phyloP scores from a whole-genome alignment of 2,329 filamentous ascomycete species.

The Paecilomyces niveus region DNA sequence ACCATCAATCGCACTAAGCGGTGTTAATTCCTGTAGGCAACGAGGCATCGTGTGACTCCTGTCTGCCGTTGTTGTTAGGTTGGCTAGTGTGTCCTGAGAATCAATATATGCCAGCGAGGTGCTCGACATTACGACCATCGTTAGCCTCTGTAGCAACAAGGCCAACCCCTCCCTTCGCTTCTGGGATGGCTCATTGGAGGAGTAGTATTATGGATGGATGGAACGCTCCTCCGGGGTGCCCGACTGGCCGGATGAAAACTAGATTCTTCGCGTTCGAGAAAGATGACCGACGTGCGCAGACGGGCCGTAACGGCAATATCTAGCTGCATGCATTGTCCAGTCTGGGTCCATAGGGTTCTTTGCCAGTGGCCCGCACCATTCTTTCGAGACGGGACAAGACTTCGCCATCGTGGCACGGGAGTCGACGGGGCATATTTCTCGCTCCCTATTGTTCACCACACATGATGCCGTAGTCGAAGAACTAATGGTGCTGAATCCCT shows the following conservation, averaged over 20 bases:
- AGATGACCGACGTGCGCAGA: background rate
- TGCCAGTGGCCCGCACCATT: constrained; percentile 8
- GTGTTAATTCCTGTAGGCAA: constrained; percentile 3
- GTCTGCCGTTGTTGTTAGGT: constrained; percentile 2
- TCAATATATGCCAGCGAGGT: constrained; percentile 2
- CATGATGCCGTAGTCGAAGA: background rate
- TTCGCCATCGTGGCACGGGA: constrained; percentile 9
- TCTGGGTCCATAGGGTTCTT: constrained; percentile 3
- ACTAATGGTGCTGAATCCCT: constrained; percentile 15
- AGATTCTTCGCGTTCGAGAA: background rate
- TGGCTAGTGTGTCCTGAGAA: constrained; percentile 3
- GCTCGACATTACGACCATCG: constrained; percentile 9
- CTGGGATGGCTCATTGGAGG: constrained; percentile 10
- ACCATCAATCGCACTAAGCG: constrained; percentile 3
- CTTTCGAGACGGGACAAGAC: constrained; percentile 8
- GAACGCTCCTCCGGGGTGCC: background rate
- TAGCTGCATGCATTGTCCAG: constrained; percentile 2
- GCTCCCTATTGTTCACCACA: background rate
- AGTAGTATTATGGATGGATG: background rate
- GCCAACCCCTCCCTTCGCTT: constrained; percentile 14
- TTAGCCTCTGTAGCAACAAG: constrained; percentile 11
- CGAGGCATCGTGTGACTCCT: constrained; percentile 2
- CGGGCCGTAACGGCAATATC: background rate
- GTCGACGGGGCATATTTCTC: background rate
- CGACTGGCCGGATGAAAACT: background rate